A percentile compares a stretch with the other conserved stretches of the same genome.
Conservation (phyloP, 495 filamentous ascomycete species). For the Hyaloscypha finlandica region DNA sequence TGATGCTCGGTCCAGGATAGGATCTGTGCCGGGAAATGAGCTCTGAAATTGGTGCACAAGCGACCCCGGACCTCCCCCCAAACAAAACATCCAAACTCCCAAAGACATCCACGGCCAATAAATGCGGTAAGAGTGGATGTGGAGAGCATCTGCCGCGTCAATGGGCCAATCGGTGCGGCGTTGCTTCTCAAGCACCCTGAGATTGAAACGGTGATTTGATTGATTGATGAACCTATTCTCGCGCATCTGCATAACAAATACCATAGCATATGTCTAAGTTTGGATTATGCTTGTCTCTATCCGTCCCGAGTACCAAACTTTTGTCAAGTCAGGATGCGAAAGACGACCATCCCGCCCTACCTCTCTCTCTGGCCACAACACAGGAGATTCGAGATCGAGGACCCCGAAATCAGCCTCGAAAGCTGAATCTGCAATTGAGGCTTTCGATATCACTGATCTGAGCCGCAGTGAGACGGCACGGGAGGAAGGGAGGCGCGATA, state of each 20-base stretch:
- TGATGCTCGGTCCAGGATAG: neutral
- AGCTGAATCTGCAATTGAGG: neutral
- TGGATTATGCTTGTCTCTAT: constrained; percentile 5
- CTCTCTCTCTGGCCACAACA: neutral
- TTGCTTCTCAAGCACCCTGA: neutral
- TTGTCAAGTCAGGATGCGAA: neutral
- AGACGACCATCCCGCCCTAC: neutral
- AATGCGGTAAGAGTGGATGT: constrained; percentile 16
- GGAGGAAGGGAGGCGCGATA: neutral
- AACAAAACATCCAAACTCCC: neutral
- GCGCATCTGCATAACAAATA: too few relatives aligned
- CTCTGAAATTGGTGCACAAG: neutral
- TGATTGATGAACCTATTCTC: neutral
- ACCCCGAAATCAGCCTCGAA: neutral
- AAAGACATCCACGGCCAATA: neutral
- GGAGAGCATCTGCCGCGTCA: constrained; percentile 18
- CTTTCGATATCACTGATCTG: constrained; percentile 1
- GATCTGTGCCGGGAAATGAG: constrained; percentile 6
- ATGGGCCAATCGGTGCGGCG: constrained; percentile 12
- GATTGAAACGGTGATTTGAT: neutral
- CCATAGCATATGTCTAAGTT: neutral
- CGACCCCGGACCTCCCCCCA: neutral
- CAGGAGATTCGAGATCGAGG: neutral
- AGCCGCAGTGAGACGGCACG: neutral
- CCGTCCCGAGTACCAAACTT: constrained; percentile 16